Evolutionary conservation across 1,284 basidiomycete species (phyloP), one percentile per base, ranked within the genome.

Genomic region (Boletus smithii): DNA sequence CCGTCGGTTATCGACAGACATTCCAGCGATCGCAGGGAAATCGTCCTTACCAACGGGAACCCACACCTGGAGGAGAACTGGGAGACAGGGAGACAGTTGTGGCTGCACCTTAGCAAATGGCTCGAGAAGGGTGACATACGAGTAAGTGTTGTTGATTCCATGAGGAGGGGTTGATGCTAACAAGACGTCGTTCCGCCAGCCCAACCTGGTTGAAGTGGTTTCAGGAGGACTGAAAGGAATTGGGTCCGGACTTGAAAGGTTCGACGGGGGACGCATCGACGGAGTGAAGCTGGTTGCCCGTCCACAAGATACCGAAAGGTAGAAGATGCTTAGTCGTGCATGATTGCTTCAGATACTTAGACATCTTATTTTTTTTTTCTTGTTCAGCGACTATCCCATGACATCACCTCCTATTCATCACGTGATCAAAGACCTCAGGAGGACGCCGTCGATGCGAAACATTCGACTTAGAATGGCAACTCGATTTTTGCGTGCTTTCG

Each of bases 51-150:
- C 18, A 60, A 63, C 35, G 71, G 64, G 8, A 66, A 56, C 48
- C 60, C 62, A 11, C 59, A 67, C 31, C 18, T 50, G 3, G 62
- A 62, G 42, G 56, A 55, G 36, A 66, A 66, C 53, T 61, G 60
- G 55, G 59, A 62, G 45, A 62, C 69, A 9, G 64, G 67, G 6
- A 53, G 55, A 13, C 56, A 60, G 27, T 32, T 73, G 36, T 71
- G 68, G 59, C 42, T 59, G 35, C 49, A 63, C 13, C 53, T 76
- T 36, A 49, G 50, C 1, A 53, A 54, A 42, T 65, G 66, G 54
- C 53, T 76, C 8, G 69, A 69, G 50, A 61, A 69, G 18, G 70
- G 70, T 0, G 53, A 60, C 4, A 67, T 77, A 45, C 51, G 46
- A 11, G 62, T 67, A 48, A 50, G 62, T 33, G 13, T 9, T 5